Conservation (phyloP, 2,329 filamentous ascomycete species). For the Fusarium tuaranense region DNA sequence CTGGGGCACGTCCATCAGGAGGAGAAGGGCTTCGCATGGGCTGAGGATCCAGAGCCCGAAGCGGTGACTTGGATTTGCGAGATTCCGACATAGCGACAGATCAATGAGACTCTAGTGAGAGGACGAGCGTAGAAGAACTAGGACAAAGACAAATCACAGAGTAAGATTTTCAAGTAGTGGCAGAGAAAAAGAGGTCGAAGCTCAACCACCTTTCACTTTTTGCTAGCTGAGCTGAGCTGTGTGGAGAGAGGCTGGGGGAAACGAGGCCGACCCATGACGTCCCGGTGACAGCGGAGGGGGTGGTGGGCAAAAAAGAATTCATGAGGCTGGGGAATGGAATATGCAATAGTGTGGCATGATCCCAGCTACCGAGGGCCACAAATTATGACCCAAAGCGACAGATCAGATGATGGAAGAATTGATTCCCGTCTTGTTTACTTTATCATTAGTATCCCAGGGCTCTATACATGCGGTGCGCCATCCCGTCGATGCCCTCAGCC, state of each 20-base stretch:
- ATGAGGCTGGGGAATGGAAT: conserved; percentile 39
- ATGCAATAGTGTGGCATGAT: conserved; percentile 32
- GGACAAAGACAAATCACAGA: not conserved
- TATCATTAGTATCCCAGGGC: conserved; percentile 23
- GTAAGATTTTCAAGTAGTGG: not conserved
- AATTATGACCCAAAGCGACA: conserved; percentile 23
- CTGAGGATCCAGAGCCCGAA: conserved; percentile 44
- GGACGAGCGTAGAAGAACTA: not conserved
- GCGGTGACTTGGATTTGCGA: conserved; percentile 39
- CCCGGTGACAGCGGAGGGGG: conserved; percentile 36
- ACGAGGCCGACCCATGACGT: conserved; percentile 41
- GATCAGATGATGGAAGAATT: conserved; percentile 3
- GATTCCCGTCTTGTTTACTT: not conserved
- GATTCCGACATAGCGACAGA: conserved; percentile 31
- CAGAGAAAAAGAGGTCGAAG: conserved; percentile 13
- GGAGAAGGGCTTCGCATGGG: conserved; percentile 44
- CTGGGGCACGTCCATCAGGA: conserved; percentile 29
- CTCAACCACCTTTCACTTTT: conserved; percentile 17
- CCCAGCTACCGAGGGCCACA: conserved; percentile 16
- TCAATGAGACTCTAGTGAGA: not conserved
- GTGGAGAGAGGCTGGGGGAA: conserved; percentile 42
- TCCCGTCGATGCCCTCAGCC: conserved; percentile 20
- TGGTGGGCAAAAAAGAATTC: conserved; percentile 19
- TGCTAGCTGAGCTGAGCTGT: conserved; percentile 19
- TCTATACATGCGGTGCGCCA: conserved; percentile 38